A percentile compares a stretch with the other conserved stretches of the same genome.
Evolutionary conservation across 2,329 filamentous ascomycete species (phyloP).

Genomic region (Alternaria consortialis): DNA sequence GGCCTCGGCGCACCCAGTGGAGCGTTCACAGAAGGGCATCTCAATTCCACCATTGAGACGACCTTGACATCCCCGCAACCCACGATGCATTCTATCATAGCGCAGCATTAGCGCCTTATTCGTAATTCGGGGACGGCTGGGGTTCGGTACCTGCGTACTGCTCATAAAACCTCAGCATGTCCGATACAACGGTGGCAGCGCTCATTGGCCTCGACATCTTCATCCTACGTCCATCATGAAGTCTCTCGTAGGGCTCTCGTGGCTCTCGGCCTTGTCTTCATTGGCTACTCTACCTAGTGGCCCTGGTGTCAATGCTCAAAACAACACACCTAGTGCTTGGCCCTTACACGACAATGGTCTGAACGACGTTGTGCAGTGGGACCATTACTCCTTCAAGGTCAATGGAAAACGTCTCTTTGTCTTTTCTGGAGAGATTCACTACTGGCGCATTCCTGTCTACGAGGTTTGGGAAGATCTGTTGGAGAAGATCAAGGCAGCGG

Average conservation of each 20-base stretch:
- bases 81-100: constrained; percentile 13
- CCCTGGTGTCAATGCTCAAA: constrained; percentile 35
- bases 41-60: constrained; percentile 24
- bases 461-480: constrained; percentile 62
- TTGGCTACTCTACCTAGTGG: constrained; percentile 19
- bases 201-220: constrained; percentile 29
- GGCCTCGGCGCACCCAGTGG: constrained; percentile 16
- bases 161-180: constrained; percentile 24
- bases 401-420: constrained; percentile 62
- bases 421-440: constrained; percentile 65
- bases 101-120: constrained; percentile 22
- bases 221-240: constrained; percentile 30
- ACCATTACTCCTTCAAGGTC: constrained; percentile 63
- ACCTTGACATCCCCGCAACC: constrained; percentile 13
- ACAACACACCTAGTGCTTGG: constrained; percentile 50
- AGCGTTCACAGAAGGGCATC: constrained; percentile 11
- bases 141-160: constrained; percentile 14
- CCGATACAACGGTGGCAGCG: constrained; percentile 19
- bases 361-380: constrained; percentile 62
- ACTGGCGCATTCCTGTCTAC: constrained; percentile 57
- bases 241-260: constrained; percentile 28
- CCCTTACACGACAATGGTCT: constrained; percentile 60
- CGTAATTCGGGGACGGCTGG: constrained; percentile 19
- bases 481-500: constrained; percentile 61
- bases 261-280: constrained; percentile 35